Percentiles rank a stretch among this genome's conserved stretches.
These are phyloP conservation scores for Globisporangium nagaii DNA, from an alignment of 352 stramenopile species.

Conservation along the genomic window DNA sequence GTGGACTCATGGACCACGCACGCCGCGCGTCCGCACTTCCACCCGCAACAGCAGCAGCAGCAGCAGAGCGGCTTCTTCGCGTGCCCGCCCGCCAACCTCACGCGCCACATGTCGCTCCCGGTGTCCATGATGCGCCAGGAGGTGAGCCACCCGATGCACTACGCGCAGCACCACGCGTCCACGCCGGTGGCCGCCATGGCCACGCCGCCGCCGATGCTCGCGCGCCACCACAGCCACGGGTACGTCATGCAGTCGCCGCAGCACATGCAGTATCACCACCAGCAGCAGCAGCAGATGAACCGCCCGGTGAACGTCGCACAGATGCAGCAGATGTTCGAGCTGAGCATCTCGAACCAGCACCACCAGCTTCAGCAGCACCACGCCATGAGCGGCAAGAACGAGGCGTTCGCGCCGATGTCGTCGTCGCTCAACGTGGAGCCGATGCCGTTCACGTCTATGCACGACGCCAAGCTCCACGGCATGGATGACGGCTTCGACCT, in stretches of 20 bases:
- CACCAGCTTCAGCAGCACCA: constrained; percentile 17
- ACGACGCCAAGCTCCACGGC: constrained; percentile 29
- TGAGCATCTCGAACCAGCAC: constrained; percentile 60
- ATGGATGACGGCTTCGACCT: constrained; percentile 45
- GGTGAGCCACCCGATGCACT: constrained; percentile 16
- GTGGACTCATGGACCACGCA: constrained; percentile 43
- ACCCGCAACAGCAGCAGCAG: constrained; percentile 13
- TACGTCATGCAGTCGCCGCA: constrained; percentile 42
- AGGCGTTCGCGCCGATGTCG: constrained; percentile 16
- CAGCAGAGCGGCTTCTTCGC: constrained; percentile 26
- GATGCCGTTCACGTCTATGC: constrained; percentile 42
- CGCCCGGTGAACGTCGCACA: constrained; percentile 38
- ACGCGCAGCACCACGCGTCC: constrained; percentile 3
- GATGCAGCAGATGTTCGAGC: constrained; percentile 52
- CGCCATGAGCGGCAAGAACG: constrained; percentile 20
- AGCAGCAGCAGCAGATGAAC: constrained; percentile 29
- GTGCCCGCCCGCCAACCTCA: constrained; percentile 49
- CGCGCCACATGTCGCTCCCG: constrained; percentile 62
- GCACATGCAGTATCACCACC: constrained; percentile 19
- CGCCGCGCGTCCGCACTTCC: constrained; percentile 29
- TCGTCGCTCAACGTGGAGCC: constrained; percentile 50
- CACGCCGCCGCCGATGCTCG: constrained; percentile 46
- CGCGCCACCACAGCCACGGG: constrained; percentile 62
- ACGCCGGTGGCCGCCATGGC: constrained; percentile 18
- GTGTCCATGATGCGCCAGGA: constrained; percentile 40